Percentiles rank a stretch among this genome's conserved stretches.
phyloP scores from a whole-genome alignment of 371 early-diverging fungal species.

The Batrachochytrium dendrobatidis region DNA sequence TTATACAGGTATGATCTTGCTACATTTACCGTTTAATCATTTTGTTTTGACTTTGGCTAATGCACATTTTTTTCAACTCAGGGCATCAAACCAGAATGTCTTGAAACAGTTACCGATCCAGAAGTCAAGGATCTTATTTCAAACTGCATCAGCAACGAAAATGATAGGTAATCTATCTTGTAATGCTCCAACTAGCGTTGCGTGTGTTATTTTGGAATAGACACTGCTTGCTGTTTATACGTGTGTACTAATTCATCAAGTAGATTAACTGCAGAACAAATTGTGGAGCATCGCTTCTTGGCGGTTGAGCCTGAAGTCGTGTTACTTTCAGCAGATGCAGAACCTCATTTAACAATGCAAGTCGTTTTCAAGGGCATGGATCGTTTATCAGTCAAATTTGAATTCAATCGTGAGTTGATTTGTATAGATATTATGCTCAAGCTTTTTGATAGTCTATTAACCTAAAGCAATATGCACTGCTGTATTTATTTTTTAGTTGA shows the following conservation, averaged over 20 bases:
- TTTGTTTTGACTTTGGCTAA: neutral
- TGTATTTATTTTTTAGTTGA: conserved; percentile 42
- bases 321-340: conserved; percentile 53
- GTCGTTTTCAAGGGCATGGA: conserved; percentile 78
- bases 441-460: no score
- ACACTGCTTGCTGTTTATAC: neutral
- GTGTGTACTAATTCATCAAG: neutral
- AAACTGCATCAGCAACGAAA: conserved; percentile 61
- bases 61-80: conserved; percentile 27
- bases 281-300: conserved; percentile 74
- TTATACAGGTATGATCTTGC: conserved; percentile 49
- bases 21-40: neutral
- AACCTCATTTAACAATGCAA: conserved; percentile 62
- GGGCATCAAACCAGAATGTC: conserved; percentile 76
- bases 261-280: conserved; percentile 66
- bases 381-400: conserved; percentile 77
- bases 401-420: conserved; percentile 54
- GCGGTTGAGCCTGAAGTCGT: conserved; percentile 72
- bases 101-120: conserved; percentile 57
- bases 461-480: conserved; percentile 5
- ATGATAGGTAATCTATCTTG: conserved; percentile 48
- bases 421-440: neutral
- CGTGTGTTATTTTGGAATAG: neutral
- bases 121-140: conserved; percentile 72
- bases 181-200: neutral